phyloP scores from a whole-genome alignment of 805 yeast species.

The Suhomyces kilbournensis region DNA sequence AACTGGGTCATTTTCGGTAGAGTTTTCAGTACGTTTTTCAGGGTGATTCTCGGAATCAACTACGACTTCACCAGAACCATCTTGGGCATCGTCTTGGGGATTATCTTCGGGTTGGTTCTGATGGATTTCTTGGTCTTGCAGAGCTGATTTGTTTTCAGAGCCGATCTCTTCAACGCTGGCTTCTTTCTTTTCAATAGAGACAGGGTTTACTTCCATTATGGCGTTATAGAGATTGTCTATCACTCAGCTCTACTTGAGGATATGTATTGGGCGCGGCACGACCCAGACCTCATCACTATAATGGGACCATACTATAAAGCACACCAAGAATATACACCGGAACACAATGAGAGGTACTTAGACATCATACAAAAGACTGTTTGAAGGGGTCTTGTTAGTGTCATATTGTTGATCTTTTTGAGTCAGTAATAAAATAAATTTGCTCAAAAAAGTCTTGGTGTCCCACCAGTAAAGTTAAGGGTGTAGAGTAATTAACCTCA shows the following conservation, averaged over 20 bases:
- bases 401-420: no score
- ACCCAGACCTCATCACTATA: neutral
- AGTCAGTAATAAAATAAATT: no score
- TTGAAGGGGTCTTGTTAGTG: no score
- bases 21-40: neutral
- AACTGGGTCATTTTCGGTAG: neutral
- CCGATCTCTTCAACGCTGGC: neutral
- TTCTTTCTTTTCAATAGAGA: slow-evolving; percentile 1
- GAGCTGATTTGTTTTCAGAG: no score
- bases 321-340: no score
- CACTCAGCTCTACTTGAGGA: neutral
- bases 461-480: no score
- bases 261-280: neutral
- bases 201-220: slow-evolving; percentile 5
- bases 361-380: no score
- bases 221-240: neutral
- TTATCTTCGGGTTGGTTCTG: neutral
- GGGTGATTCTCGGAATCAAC: neutral
- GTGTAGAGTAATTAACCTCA: no score
- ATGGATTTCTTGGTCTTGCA: neutral
- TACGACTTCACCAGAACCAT: neutral
- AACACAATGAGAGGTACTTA: no score
- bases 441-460: no score
- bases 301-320: no score
- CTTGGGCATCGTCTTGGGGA: neutral